phyloP scores from a whole-genome alignment of 2,329 filamentous ascomycete genomes.

The Botrytis fragariae region DNA sequence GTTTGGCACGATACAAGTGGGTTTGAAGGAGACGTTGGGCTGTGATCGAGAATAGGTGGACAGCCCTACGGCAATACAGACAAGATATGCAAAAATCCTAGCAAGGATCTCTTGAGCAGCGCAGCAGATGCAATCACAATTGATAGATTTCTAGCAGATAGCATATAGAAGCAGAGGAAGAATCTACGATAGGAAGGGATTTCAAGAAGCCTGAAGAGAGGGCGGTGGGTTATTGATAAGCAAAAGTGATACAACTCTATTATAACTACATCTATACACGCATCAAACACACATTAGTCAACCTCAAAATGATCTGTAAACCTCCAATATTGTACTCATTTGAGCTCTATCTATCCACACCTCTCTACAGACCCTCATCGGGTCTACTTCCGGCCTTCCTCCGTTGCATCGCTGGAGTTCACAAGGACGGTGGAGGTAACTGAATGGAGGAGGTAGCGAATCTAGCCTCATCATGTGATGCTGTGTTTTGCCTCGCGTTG shows the following conservation, averaged over 20 bases:
- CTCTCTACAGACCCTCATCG: neutral
- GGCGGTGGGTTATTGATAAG: neutral
- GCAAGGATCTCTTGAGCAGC: neutral
- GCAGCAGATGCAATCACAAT: neutral
- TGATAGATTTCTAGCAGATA: neutral
- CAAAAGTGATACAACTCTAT: neutral
- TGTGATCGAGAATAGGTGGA: neutral
- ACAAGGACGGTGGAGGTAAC: neutral
- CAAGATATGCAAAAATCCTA: neutral
- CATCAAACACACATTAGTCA: neutral
- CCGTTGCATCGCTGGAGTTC: neutral
- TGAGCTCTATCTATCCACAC: neutral
- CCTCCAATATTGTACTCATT: neutral
- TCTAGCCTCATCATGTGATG: neutral
- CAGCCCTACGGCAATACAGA: neutral
- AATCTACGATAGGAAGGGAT: neutral
- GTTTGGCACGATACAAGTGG: neutral
- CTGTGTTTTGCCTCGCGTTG: neutral
- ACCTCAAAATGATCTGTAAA: neutral
- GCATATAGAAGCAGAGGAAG: neutral
- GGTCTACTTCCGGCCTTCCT: neutral
- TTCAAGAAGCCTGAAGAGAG: neutral
- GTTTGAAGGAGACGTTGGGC: neutral
- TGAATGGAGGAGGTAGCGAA: neutral
- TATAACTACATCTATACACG: neutral